Conservation (phyloP, 192 early-diverging fungal species). For the Endogone sp. region DNA sequence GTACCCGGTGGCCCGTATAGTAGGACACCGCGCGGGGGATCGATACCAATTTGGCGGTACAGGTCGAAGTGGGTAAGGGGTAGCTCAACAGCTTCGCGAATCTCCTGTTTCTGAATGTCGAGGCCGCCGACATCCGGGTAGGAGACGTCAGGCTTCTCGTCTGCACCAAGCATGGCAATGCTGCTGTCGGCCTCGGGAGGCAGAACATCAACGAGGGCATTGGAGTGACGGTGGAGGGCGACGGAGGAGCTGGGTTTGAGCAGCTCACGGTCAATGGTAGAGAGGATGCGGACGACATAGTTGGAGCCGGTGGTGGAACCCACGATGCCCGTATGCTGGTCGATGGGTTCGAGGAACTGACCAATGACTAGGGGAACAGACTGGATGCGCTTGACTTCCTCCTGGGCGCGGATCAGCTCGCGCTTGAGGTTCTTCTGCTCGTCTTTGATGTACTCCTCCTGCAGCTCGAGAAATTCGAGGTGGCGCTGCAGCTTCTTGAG, state of each 20-base stretch:
- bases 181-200: conserved; percentile 95
- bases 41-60: conserved; percentile 98
- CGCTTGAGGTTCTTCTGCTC: conserved; percentile 96
- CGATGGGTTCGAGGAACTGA: conserved; percentile 97
- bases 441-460: conserved; percentile 99
- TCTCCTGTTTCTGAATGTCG: conserved; percentile 91
- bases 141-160: conserved; percentile 77
- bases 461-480: conserved; percentile 91
- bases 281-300: conserved; percentile 91
- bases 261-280: conserved; percentile 95
- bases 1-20: conserved; percentile 98
- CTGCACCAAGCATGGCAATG: conserved; percentile 78
- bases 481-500: conserved; percentile 94
- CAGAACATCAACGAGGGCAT: conserved; percentile 94
- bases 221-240: conserved; percentile 95
- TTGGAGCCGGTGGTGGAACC: conserved; percentile 90
- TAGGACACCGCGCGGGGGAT: conserved; percentile 97
- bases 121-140: conserved; percentile 84
- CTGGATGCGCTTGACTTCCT: conserved; percentile 98
- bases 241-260: conserved; percentile 93
- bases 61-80: conserved; percentile 98
- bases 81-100: conserved; percentile 95
- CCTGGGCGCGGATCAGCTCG: conserved; percentile 91
- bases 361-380: conserved; percentile 98
- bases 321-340: conserved; percentile 94